phyloP scores from a whole-genome alignment of 225 moss, liverwort and hornwort genomes.

The Neckera pumila region DNA sequence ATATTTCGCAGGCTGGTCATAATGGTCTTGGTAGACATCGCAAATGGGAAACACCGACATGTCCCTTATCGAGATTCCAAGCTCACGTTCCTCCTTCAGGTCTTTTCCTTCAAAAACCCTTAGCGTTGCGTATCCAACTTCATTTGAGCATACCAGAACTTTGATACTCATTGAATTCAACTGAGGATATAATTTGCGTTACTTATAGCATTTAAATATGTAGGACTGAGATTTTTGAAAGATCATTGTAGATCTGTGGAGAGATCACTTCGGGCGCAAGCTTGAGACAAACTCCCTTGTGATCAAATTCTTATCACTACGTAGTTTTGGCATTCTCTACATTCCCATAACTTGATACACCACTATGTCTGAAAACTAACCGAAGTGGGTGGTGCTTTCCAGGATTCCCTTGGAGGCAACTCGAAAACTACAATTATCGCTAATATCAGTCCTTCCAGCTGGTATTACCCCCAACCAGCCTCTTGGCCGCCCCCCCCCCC shows the following conservation, averaged over 20 bases:
- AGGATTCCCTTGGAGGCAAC: slow-evolving; percentile 96
- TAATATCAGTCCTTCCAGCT: slow-evolving; percentile 82
- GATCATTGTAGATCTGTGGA: background rate
- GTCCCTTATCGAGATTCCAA: slow-evolving; percentile 91
- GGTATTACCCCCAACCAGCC: slow-evolving; percentile 21
- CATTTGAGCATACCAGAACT: background rate
- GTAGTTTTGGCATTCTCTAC: background rate
- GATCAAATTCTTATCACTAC: background rate
- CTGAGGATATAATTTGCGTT: no score
- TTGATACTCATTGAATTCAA: background rate
- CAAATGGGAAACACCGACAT: slow-evolving; percentile 81
- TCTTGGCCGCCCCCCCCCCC: background rate
- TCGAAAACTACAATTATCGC: slow-evolving; percentile 93
- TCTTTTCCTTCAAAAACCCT: background rate
- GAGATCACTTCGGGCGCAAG: background rate
- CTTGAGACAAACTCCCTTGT: background rate
- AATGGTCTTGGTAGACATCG: slow-evolving; percentile 85
- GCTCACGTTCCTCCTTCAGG: slow-evolving; percentile 89
- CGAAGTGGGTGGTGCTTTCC: background rate
- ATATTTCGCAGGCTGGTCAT: slow-evolving; percentile 56
- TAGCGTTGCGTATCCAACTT: background rate
- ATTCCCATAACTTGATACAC: background rate
- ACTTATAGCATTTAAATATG: background rate
- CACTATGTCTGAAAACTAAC: background rate
- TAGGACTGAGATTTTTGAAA: background rate